Evolutionary conservation across 2,329 filamentous ascomycete genomes (phyloP).

Genomic region (Cytospora mali): DNA sequence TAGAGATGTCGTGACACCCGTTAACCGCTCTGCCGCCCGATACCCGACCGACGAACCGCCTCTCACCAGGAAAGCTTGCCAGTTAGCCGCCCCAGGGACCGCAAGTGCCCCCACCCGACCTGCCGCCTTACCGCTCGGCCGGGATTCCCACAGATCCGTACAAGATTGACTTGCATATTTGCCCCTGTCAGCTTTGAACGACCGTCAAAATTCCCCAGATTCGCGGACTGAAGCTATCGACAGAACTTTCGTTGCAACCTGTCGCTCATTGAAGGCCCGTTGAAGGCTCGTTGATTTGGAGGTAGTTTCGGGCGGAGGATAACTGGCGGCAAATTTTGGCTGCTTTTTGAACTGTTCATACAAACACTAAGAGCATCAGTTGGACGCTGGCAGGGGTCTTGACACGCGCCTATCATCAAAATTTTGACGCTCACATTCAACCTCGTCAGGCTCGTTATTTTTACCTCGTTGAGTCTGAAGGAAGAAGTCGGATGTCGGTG

Average conservation of each 20-base stretch:
- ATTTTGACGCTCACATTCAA: not conserved
- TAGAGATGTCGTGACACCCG: conserved; percentile 12
- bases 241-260: not conserved
- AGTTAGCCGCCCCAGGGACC: not conserved
- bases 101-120: not conserved
- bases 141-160: not conserved
- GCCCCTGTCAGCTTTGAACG: too few species aligned
- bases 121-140: not conserved
- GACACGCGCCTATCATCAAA: not conserved
- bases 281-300: not conserved
- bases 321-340: not conserved
- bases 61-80: not conserved
- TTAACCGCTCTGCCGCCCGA: conserved; percentile 14
- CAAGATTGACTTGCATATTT: not conserved
- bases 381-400: not conserved
- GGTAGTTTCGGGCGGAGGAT: not conserved
- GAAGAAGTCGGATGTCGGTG: conserved; percentile 2
- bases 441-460: too few species aligned
- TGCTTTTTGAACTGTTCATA: not conserved
- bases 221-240: not conserved
- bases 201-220: not conserved
- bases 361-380: not conserved
- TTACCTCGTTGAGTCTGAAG: not conserved
- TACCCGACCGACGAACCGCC: conserved; percentile 13
- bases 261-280: not conserved